A percentile compares a stretch with the other conserved stretches of the same genome.
These are phyloP conservation scores for Xylaria sp. DNA, from an alignment of 2,329 filamentous ascomycete species.

Conservation along the genomic window DNA sequence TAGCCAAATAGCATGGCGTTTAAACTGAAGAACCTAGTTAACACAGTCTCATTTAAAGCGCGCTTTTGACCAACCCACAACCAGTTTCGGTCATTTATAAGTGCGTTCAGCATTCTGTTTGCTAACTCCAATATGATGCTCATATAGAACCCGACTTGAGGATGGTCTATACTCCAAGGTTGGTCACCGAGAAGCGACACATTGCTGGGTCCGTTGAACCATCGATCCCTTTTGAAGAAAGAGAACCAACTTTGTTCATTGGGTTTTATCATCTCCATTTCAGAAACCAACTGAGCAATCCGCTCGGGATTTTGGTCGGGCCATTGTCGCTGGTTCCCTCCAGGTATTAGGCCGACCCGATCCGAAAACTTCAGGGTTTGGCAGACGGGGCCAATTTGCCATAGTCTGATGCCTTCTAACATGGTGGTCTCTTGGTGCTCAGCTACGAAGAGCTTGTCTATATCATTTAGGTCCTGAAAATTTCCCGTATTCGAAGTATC, in stretches of 20 bases:
- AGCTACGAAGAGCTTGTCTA: slow-evolving; percentile 3
- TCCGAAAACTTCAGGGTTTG: neutral
- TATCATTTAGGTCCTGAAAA: neutral
- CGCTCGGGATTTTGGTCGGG: neutral
- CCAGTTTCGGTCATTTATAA: slow-evolving; percentile 8
- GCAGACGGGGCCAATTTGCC: slow-evolving; percentile 2
- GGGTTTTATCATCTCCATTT: neutral
- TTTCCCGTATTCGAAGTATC: neutral
- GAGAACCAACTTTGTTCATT: slow-evolving; percentile 16
- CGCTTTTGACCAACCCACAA: slow-evolving; percentile 9
- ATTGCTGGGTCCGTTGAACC: neutral
- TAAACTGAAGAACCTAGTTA: slow-evolving; percentile 7
- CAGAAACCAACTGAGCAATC: neutral
- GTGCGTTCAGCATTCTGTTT: slow-evolving; percentile 17
- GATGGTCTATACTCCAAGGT: slow-evolving; percentile 20
- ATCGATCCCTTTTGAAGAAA: slow-evolving; percentile 22
- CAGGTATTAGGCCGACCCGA: neutral
- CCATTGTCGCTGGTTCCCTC: slow-evolving; percentile 5
- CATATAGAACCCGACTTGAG: slow-evolving; percentile 6
- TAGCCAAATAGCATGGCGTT: slow-evolving; percentile 1
- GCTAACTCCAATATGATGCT: slow-evolving; percentile 4
- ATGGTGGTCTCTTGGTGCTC: neutral
- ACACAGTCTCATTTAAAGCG: neutral
- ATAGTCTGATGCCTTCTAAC: neutral
- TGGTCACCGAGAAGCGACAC: neutral